phyloP scores from a whole-genome alignment of 257 asterid genomes.

The Solanum neorickii region DNA sequence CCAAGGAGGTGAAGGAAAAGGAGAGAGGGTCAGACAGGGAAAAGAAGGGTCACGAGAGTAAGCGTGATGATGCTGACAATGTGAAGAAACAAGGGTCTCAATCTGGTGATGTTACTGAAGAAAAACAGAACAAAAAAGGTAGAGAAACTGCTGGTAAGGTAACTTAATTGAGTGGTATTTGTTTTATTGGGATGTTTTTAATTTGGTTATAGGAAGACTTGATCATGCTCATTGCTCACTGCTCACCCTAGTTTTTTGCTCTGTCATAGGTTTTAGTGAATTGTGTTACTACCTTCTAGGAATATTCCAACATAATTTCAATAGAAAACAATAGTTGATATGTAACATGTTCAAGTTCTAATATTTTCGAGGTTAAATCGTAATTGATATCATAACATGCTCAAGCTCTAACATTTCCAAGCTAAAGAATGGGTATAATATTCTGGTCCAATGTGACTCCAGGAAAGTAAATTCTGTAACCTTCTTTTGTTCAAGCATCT shows the following conservation, averaged over 20 bases:
- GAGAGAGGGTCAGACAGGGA: slow-evolving; percentile 72
- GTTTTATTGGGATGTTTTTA: background rate
- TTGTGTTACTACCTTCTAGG: background rate
- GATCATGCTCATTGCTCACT: background rate
- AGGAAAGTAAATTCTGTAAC: background rate
- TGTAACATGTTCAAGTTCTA: background rate
- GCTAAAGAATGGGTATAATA: background rate
- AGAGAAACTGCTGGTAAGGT: slow-evolving; percentile 80
- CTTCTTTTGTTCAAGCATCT: background rate
- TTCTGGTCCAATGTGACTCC: background rate
- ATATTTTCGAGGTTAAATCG: background rate
- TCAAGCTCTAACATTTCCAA: background rate
- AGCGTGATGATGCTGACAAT: slow-evolving; percentile 38
- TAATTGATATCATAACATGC: background rate
- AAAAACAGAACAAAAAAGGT: slow-evolving; percentile 51
- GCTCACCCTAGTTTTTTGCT: background rate
- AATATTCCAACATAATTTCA: background rate
- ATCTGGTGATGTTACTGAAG: slow-evolving; percentile 42
- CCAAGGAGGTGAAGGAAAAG: slow-evolving; percentile 37
- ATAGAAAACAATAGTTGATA: background rate
- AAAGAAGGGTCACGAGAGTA: slow-evolving; percentile 49
- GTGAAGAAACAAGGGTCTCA: slow-evolving; percentile 48
- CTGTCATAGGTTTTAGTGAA: background rate
- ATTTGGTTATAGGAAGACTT: background rate
- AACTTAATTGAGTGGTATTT: slow-evolving; percentile 22